phyloP scores from a whole-genome alignment of 2,329 filamentous ascomycete species.

The Cladosporium phlei region DNA sequence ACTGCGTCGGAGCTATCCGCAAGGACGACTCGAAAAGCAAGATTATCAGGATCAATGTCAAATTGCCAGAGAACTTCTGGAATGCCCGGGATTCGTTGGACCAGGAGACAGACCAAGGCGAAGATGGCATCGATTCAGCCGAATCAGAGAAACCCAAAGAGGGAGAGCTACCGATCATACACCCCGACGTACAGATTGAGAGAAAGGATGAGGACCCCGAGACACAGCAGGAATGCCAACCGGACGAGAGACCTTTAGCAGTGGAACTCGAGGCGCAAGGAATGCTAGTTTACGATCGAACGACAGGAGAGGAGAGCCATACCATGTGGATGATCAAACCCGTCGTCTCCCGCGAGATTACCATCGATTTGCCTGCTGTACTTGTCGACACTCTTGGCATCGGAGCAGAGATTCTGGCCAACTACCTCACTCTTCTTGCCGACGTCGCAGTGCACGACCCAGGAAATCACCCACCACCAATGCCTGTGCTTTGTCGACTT shows the following conservation, averaged over 20 bases:
- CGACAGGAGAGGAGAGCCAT: conserved; percentile 82
- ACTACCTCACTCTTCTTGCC: conserved; percentile 83
- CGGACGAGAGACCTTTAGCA: conserved; percentile 40
- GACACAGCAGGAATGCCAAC: conserved; percentile 14
- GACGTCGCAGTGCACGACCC: conserved; percentile 75
- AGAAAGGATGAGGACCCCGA: not conserved
- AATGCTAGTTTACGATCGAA: conserved; percentile 93
- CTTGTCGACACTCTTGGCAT: conserved; percentile 92
- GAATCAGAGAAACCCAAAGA: conserved; percentile 15
- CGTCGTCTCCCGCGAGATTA: conserved; percentile 84
- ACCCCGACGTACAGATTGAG: conserved; percentile 12
- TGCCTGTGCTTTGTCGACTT: conserved; percentile 87
- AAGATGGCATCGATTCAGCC: not conserved
- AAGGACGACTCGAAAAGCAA: conserved; percentile 90
- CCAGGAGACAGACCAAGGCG: not conserved
- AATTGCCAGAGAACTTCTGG: conserved; percentile 43
- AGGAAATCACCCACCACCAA: conserved; percentile 70
- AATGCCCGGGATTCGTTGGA: not conserved
- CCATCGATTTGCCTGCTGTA: conserved; percentile 84
- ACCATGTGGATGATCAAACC: conserved; percentile 99
- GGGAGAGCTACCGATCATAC: conserved; percentile 18
- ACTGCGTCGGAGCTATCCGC: conserved; percentile 82
- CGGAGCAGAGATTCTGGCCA: conserved; percentile 88
- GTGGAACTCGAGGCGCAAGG: conserved; percentile 91
- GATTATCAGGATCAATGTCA: conserved; percentile 74